Percentiles rank a stretch among this genome's conserved stretches.
Conservation (phyloP, 805 yeast genomes). For the Pichia gijzeniarum region DNA sequence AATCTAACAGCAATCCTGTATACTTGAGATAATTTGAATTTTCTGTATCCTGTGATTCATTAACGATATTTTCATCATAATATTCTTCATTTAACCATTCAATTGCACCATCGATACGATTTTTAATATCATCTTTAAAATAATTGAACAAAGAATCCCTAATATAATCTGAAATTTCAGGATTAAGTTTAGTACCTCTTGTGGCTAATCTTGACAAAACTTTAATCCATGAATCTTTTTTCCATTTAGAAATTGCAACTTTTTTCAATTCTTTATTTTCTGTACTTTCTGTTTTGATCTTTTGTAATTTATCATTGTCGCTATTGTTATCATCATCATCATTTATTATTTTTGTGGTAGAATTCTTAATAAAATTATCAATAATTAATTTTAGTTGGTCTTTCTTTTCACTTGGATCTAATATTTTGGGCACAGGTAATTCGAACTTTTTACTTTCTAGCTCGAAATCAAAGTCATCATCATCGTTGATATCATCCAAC, state of each 20-base stretch:
- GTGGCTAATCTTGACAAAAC: slow-evolving; percentile 73
- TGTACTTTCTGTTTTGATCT: slow-evolving; percentile 28
- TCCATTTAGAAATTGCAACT: slow-evolving; percentile 46
- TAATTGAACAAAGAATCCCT: slow-evolving; percentile 67
- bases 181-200: slow-evolving; percentile 52
- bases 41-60: slow-evolving; percentile 9
- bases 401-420: slow-evolving; percentile 50
- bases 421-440: slow-evolving; percentile 51
- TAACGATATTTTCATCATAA: slow-evolving; percentile 47
- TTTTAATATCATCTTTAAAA: slow-evolving; percentile 65
- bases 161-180: slow-evolving; percentile 50
- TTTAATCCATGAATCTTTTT: slow-evolving; percentile 67
- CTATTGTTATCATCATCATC: slow-evolving; percentile 11
- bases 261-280: slow-evolving; percentile 41
- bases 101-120: slow-evolving; percentile 65
- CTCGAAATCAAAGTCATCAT: slow-evolving; percentile 22
- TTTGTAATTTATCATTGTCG: neutral
- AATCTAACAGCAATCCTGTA: slow-evolving; percentile 67
- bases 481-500: slow-evolving; percentile 13
- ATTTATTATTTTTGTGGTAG: slow-evolving; percentile 27
- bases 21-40: slow-evolving; percentile 50
- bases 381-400: slow-evolving; percentile 51
- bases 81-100: slow-evolving; percentile 97
- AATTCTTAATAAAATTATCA: slow-evolving; percentile 48
- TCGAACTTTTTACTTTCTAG: slow-evolving; percentile 28